These are phyloP conservation scores for Boletus pseudo-olivaceus DNA, from an alignment of 768 basidiomycete species.

Conservation along the genomic window DNA sequence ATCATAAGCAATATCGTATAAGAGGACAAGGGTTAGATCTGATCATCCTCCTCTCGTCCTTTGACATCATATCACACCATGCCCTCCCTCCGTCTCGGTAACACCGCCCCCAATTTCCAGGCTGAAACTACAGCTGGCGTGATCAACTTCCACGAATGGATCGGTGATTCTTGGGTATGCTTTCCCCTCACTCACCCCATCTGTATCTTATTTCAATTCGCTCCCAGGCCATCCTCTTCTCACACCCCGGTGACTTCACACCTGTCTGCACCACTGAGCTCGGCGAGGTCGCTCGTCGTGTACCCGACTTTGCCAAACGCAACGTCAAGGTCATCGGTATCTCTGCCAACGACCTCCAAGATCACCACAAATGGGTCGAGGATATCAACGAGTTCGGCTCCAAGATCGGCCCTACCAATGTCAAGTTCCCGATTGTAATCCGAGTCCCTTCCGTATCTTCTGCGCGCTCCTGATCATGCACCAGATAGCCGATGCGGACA, in stretches of 20 bases:
- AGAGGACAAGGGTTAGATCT: background rate
- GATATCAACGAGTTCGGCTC: slow-evolving; percentile 84
- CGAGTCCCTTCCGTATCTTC: background rate
- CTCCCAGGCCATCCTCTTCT: slow-evolving; percentile 81
- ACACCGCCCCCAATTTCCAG: slow-evolving; percentile 86
- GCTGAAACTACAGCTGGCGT: slow-evolving; percentile 83
- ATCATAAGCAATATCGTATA: slow-evolving; percentile 12
- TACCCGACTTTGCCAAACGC: slow-evolving; percentile 79
- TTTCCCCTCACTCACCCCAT: background rate
- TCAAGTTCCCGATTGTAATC: slow-evolving; percentile 86
- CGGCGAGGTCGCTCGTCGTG: slow-evolving; percentile 88
- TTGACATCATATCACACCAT: slow-evolving; percentile 21
- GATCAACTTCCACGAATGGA: slow-evolving; percentile 93
- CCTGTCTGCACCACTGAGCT: slow-evolving; percentile 97
- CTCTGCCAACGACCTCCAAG: slow-evolving; percentile 83
- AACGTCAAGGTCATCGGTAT: slow-evolving; percentile 93
- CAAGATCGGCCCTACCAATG: slow-evolving; percentile 64
- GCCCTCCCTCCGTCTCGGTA: slow-evolving; percentile 74
- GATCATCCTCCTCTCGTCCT: slow-evolving; percentile 3
- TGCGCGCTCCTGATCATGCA: slow-evolving; percentile 7
- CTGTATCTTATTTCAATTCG: background rate
- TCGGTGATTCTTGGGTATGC: slow-evolving; percentile 81
- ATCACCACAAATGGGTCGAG: slow-evolving; percentile 84
- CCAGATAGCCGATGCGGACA: slow-evolving; percentile 89
- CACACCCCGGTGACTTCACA: slow-evolving; percentile 92